Evolutionary conservation across 306 rosid species (phyloP), one percentile per base, ranked within the genome.

Genomic region (Lathyrus oleraceus): DNA sequence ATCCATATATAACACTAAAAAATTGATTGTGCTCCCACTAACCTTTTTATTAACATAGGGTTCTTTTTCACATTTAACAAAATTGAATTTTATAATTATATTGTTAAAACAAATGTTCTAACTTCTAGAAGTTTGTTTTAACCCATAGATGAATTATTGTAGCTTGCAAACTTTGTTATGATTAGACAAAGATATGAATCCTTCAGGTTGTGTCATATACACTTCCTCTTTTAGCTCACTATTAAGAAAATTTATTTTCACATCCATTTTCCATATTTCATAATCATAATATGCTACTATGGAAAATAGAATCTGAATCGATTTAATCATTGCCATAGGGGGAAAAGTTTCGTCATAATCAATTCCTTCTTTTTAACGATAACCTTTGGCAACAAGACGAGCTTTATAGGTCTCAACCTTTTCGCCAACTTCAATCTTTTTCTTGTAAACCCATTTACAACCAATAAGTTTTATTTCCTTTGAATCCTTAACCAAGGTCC

Each of bases 81-180:
- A 67, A 21, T 67, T 7, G 13, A 49, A 67, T 21, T 51, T 67
- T 67, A 35, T 9, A 23, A 67, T 19, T 35, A 13, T 54, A 5
- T 54, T 23, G 8, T 54, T 54, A 25, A 52, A 54, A 54, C 35
- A 35, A 54, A 67, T 30, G 10, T 16, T 67, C 72, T 47, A 67
- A 48, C 19, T 49, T 32, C 47, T 51, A 30, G 36, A 67, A 51
- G 61, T 36, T 11, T 49, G 35, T 11, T 67, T 67, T 1, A 51
- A 5, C 6, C 72, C 36, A 67, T 67, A 49, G 10, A 67, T 30
- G 3, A 20, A 49, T 15, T 4, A 1, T 67, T 51, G 49, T 5
- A 51, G 3, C 32, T 42, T 42, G 20, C 13, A 23, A 2, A 42
- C 54, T 21, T 40, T 42, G 38, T 21, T 63, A 61, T 38, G 67